Evolutionary conservation across 768 basidiomycete genomes (phyloP).

Genomic region (Collybiopsis confluens): DNA sequence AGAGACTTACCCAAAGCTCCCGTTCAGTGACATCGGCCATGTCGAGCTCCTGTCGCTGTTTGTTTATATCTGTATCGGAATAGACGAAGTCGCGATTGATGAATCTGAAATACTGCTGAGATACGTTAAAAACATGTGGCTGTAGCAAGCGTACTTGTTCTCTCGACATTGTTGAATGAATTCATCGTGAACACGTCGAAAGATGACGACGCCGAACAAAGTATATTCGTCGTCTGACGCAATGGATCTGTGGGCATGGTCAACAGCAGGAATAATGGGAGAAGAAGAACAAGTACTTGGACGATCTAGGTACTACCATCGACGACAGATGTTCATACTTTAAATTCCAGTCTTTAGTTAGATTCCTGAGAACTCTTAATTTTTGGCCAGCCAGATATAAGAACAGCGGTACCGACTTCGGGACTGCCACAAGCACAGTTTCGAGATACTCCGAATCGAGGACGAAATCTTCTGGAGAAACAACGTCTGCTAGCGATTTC

Average conservation of each 20-base stretch:
- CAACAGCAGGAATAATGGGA: neutral
- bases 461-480: conserved; percentile 77
- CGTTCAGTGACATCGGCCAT: conserved; percentile 84
- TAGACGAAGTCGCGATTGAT: conserved; percentile 92
- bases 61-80: conserved; percentile 75
- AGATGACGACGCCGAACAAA: conserved; percentile 82
- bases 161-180: conserved; percentile 93
- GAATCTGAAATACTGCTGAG: conserved; percentile 51
- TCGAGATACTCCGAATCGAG: conserved; percentile 92
- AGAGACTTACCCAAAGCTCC: conserved; percentile 86
- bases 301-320: conserved; percentile 94
- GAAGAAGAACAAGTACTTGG: conserved; percentile 53
- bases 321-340: conserved; percentile 84
- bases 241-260: conserved; percentile 47
- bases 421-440: conserved; percentile 88
- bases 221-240: conserved; percentile 86
- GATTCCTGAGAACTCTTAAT: conserved; percentile 44
- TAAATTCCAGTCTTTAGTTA: conserved; percentile 81
- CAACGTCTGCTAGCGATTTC: conserved; percentile 79
- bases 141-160: conserved; percentile 63
- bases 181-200: conserved; percentile 87
- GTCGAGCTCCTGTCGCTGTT: conserved; percentile 78
- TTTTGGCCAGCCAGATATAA: conserved; percentile 18
- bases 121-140: neutral
- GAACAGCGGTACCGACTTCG: conserved; percentile 57